phyloP scores from a whole-genome alignment of 169 alveolate species.

The Plasmodium vinckei region DNA sequence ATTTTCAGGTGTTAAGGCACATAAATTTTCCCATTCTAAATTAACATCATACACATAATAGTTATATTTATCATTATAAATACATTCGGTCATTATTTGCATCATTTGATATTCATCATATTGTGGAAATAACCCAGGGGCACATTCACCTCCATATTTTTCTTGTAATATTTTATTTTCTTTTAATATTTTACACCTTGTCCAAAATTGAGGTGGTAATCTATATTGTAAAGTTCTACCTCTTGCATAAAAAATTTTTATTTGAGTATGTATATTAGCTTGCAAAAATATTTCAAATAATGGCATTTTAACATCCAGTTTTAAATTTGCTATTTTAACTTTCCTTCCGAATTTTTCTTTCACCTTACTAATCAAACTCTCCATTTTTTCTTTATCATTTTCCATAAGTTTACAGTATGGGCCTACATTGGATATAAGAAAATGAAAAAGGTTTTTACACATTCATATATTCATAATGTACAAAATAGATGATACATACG shows the following conservation, averaged over 20 bases:
- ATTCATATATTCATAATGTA: neutral
- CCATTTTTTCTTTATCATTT: conserved; percentile 62
- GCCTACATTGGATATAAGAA: conserved; percentile 4
- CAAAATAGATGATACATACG: neutral
- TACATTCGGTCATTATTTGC: conserved; percentile 80
- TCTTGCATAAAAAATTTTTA: conserved; percentile 72
- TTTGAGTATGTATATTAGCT: conserved; percentile 72
- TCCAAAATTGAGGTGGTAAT: conserved; percentile 79
- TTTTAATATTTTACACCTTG: conserved; percentile 73
- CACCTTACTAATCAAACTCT: conserved; percentile 55
- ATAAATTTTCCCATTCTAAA: conserved; percentile 80
- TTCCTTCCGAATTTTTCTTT: conserved; percentile 64
- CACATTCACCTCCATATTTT: conserved; percentile 81
- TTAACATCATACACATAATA: conserved; percentile 77
- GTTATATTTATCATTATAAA: conserved; percentile 51
- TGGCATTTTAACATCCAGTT: conserved; percentile 75
- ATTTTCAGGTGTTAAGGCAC: conserved; percentile 82
- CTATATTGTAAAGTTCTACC: conserved; percentile 77
- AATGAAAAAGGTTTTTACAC: neutral
- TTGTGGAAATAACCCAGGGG: conserved; percentile 81
- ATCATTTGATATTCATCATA: conserved; percentile 79
- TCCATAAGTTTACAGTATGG: conserved; percentile 76
- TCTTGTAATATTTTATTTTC: conserved; percentile 76
- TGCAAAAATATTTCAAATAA: conserved; percentile 71
- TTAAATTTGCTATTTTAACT: conserved; percentile 54